Evolutionary conservation across 371 early-diverging fungal species (phyloP).

Genomic region (Lichtheimia ornata): DNA sequence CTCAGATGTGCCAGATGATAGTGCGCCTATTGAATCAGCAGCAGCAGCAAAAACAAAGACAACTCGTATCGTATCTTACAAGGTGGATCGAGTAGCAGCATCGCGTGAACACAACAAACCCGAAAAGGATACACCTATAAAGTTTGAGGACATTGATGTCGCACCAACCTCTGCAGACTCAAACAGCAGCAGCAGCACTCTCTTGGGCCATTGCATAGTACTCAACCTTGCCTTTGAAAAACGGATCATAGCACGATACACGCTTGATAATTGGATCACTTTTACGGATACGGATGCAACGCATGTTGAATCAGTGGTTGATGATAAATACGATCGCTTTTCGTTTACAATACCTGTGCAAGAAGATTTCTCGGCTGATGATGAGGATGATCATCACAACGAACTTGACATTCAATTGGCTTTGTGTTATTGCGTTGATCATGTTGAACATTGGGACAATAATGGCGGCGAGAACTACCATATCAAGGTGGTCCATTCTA

Average conservation of each 20-base stretch:
- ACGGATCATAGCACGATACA: constrained; percentile 63
- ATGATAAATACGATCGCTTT: constrained; percentile 36
- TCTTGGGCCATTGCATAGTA: constrained; percentile 60
- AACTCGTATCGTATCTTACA: not conserved
- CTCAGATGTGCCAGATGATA: no score
- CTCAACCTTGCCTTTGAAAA: constrained; percentile 81
- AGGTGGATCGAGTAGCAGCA: no score
- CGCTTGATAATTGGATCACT: constrained; percentile 71
- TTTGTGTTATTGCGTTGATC: constrained; percentile 53
- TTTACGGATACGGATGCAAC: constrained; percentile 52
- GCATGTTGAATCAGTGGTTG: constrained; percentile 43
- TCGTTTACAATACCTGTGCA: constrained; percentile 6
- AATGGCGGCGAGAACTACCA: constrained; percentile 72
- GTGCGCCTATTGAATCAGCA: no score
- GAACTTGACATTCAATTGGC: constrained; percentile 20
- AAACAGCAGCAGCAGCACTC: not conserved
- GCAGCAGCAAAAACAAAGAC: not conserved
- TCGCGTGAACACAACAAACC: no score
- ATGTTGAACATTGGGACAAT: constrained; percentile 81
- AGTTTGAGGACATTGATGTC: not conserved
- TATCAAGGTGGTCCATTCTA: constrained; percentile 23
- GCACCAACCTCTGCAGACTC: not conserved
- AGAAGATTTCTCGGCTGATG: not conserved
- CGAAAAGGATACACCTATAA: not conserved
- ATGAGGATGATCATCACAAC: not conserved